phyloP scores from a whole-genome alignment of 768 basidiomycete genomes.

The Mycena polygramma region DNA sequence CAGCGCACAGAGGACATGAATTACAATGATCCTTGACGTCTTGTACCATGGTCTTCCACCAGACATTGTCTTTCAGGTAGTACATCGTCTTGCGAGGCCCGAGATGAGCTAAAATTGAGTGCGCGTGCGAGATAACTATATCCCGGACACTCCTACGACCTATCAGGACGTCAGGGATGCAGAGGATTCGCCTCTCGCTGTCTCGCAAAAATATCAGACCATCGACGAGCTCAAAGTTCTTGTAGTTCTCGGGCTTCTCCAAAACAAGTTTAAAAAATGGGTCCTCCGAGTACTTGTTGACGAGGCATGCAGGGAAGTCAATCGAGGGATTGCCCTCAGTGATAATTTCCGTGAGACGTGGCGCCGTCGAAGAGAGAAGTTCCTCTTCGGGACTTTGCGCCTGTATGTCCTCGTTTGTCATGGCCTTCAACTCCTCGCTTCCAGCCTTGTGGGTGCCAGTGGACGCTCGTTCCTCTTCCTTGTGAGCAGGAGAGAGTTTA shows the following conservation, averaged over 20 bases:
- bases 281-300: conserved; percentile 44
- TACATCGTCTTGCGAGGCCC: conserved; percentile 41
- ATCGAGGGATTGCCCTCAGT: conserved; percentile 6
- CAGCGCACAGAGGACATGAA: conserved; percentile 9
- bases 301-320: conserved; percentile 14
- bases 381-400: conserved; percentile 12
- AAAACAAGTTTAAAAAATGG: conserved; percentile 46
- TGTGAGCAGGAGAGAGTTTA: too few relatives aligned
- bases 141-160: conserved; percentile 37
- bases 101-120: conserved; percentile 52
- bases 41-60: conserved; percentile 21
- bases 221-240: conserved; percentile 42
- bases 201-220: conserved; percentile 40
- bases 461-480: too few relatives aligned
- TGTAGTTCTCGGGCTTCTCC: conserved; percentile 36
- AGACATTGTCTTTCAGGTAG: conserved; percentile 4
- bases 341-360: conserved; percentile 9
- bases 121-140: conserved; percentile 49
- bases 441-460: too few relatives aligned
- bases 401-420: not conserved
- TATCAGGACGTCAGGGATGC: conserved; percentile 42
- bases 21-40: conserved; percentile 21
- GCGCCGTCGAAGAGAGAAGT: conserved; percentile 2
- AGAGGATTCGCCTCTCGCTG: conserved; percentile 19
- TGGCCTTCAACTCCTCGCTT: too few relatives aligned